Base-by-base conservation (phyloP, 257 asterid species). In the Plantago ovata region DNA sequence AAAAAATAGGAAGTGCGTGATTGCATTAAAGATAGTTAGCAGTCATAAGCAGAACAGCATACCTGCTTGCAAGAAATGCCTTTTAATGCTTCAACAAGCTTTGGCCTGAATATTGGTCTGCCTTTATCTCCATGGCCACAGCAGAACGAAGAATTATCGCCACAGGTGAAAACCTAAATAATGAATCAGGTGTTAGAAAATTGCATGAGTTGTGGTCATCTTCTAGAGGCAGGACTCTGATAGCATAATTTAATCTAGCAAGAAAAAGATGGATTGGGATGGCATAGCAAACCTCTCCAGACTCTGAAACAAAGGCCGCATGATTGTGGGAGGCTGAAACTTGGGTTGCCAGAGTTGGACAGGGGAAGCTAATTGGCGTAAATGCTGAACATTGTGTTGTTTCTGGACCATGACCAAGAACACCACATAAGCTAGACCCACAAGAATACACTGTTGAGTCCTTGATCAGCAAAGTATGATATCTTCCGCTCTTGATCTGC, bases 321-420 rank as follows among this genome's bases (percentile, higher is more conserved):
- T 85, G 94, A 72, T 87, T 87, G 75, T 82, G 95, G 60, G 87
- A 79, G 60, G 89, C 96, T 7, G 96, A 87, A 64, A 87, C 79
- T 50, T 87, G 89, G 61, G 77, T 69, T 19, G 85, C 87, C 77
- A 73, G 82, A 46, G 84, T 63, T 9, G 72, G 74, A 59, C 48
- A 66, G 23, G 96, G 93, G 71, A 87, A 87, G 51, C 60, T 72
- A 48, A 87, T 77, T 58, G 71, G 85, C 3, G 87, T 75, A 71
- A 87, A 87, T 68, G 81, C 73, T 56, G 72, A 85, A 81, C 87
- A 79, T 63, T 80, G 89, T 13, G 92, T 87, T 60, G 79, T 75
- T 74, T 87, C 93, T 36, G 86, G 76, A 61, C 96, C 96, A 64
- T 87, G 96, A 70, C 96, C 95, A 70, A 87, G 96, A 64, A 87